Conservation (phyloP, 2,329 filamentous ascomycete genomes). For the Neonectria sp. region DNA sequence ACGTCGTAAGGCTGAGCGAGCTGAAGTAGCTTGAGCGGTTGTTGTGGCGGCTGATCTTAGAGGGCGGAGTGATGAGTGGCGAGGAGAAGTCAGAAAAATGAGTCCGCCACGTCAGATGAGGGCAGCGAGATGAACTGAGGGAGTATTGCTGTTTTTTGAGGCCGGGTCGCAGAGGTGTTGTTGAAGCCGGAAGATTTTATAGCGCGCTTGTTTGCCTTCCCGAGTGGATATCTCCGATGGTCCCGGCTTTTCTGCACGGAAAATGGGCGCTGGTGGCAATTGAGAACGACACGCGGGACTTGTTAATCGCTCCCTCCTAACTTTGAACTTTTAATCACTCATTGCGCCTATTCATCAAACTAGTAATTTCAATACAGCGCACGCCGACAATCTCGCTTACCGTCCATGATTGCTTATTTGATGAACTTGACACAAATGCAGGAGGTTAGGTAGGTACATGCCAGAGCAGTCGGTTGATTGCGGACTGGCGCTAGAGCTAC, state of each 20-base stretch:
- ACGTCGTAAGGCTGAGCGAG: constrained; percentile 23
- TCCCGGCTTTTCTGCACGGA: constrained; percentile 32
- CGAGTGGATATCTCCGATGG: constrained; percentile 37
- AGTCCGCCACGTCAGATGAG: background rate
- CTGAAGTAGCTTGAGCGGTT: constrained; percentile 5
- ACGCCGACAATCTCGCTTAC: background rate
- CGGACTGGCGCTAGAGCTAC: background rate
- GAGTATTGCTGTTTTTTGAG: constrained; percentile 16
- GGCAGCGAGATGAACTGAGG: background rate
- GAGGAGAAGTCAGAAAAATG: background rate
- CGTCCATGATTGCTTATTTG: background rate
- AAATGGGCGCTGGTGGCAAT: constrained; percentile 27
- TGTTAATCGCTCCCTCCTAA: background rate
- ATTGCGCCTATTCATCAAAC: constrained; percentile 4
- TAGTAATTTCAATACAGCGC: background rate
- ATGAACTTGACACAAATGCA: background rate
- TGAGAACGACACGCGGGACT: constrained; percentile 12
- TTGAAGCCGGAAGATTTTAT: constrained; percentile 45
- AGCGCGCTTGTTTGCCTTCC: constrained; percentile 38
- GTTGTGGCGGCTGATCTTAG: constrained; percentile 11
- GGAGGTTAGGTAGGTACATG: constrained; percentile 1
- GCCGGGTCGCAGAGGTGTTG: constrained; percentile 29
- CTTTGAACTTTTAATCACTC: constrained; percentile 31
- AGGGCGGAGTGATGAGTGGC: constrained; percentile 15
- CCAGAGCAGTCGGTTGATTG: background rate